phyloP scores from a whole-genome alignment of 2,329 filamentous ascomycete genomes.

The Chaetomiaceae sp. region DNA sequence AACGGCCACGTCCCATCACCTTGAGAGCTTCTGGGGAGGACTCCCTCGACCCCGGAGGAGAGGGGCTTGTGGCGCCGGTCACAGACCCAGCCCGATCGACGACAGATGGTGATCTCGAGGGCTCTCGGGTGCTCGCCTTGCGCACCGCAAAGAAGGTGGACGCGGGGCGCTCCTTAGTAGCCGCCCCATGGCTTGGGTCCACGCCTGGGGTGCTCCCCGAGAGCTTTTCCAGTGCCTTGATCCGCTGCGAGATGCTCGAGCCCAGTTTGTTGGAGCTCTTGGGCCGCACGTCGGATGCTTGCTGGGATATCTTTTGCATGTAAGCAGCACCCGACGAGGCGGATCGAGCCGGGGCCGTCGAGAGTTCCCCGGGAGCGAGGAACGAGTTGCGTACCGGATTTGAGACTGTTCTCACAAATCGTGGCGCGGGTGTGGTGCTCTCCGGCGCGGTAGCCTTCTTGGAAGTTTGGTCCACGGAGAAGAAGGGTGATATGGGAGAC shows the following conservation, averaged over 20 bases:
- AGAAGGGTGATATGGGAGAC: slow-evolving; percentile 70
- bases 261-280: slow-evolving; percentile 83
- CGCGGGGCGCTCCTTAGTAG: slow-evolving; percentile 39
- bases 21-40: slow-evolving; percentile 42
- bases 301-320: slow-evolving; percentile 49
- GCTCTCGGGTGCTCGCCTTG: slow-evolving; percentile 38
- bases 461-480: slow-evolving; percentile 35
- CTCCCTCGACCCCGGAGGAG: slow-evolving; percentile 39
- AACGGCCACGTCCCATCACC: slow-evolving; percentile 40
- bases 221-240: slow-evolving; percentile 85
- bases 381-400: slow-evolving; percentile 44
- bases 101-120: slow-evolving; percentile 42
- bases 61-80: slow-evolving; percentile 32
- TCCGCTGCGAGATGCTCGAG: slow-evolving; percentile 87
- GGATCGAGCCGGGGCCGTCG: slow-evolving; percentile 45
- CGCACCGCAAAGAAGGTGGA: slow-evolving; percentile 58
- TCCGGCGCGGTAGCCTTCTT: slow-evolving; percentile 24
- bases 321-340: slow-evolving; percentile 54
- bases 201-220: slow-evolving; percentile 39
- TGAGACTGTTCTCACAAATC: slow-evolving; percentile 45
- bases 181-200: slow-evolving; percentile 1
- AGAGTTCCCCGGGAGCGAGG: slow-evolving; percentile 42
- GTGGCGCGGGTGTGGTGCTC: slow-evolving; percentile 25
- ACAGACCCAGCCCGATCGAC: slow-evolving; percentile 41
- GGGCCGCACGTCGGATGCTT: slow-evolving; percentile 46